phyloP scores from a whole-genome alignment of 805 yeast genomes.

The Metschnikowia cubensis region DNA sequence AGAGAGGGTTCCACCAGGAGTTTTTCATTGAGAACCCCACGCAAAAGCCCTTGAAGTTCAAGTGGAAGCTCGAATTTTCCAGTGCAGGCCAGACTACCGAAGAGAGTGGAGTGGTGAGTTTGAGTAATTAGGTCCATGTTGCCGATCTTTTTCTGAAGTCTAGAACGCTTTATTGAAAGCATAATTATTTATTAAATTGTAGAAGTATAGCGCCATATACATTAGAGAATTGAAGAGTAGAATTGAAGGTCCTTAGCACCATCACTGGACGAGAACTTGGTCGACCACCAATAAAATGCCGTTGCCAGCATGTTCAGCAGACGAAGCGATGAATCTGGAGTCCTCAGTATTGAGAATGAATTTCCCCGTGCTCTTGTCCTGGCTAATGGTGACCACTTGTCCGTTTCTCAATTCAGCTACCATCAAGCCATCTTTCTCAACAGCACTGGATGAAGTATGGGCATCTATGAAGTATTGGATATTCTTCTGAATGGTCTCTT shows the following conservation, averaged over 20 bases:
- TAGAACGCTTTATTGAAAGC: background rate
- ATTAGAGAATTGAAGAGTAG: background rate
- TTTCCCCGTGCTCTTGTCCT: slow-evolving; percentile 1
- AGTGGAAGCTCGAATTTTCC: slow-evolving; percentile 66
- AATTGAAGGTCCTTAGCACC: background rate
- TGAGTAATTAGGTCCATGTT: slow-evolving; percentile 6
- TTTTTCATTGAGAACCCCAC: slow-evolving; percentile 36
- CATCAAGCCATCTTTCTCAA: background rate
- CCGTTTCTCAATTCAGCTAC: slow-evolving; percentile 8
- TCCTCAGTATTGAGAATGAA: slow-evolving; percentile 14
- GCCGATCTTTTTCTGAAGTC: background rate
- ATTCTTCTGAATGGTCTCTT: slow-evolving; percentile 46
- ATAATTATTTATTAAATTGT: background rate
- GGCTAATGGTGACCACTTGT: slow-evolving; percentile 3
- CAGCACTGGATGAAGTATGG: slow-evolving; percentile 40
- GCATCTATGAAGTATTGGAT: slow-evolving; percentile 55
- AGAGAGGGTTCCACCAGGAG: slow-evolving; percentile 52
- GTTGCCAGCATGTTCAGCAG: slow-evolving; percentile 33
- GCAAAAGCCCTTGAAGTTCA: slow-evolving; percentile 51
- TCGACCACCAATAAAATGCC: slow-evolving; percentile 38
- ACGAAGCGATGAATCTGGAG: slow-evolving; percentile 21
- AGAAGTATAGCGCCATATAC: background rate
- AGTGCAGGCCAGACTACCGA: slow-evolving; percentile 17
- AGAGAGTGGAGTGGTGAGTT: slow-evolving; percentile 13
- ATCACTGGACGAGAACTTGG: slow-evolving; percentile 22